phyloP scores from a whole-genome alignment of 2,329 filamentous ascomycete genomes.

The Phialemoniopsis sp. region DNA sequence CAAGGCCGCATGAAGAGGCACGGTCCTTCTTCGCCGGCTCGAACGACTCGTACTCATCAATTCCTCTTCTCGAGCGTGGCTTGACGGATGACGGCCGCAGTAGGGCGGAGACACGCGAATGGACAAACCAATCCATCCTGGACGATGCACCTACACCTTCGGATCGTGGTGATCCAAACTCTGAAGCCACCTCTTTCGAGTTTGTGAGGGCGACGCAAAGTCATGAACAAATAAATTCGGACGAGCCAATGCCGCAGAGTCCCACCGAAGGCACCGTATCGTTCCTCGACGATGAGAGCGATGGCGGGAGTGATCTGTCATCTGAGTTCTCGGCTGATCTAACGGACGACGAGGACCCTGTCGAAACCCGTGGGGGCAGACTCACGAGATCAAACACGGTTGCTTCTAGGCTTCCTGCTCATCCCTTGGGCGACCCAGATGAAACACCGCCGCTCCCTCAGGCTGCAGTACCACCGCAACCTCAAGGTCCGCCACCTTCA shows the following conservation, averaged over 20 bases:
- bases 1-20: slow-evolving; percentile 22
- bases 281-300: slow-evolving; percentile 42
- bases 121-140: slow-evolving; percentile 53
- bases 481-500: slow-evolving; percentile 27
- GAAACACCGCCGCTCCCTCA: slow-evolving; percentile 16
- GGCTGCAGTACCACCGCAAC: slow-evolving; percentile 19
- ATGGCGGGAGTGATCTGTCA: slow-evolving; percentile 54
- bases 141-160: slow-evolving; percentile 21
- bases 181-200: slow-evolving; percentile 45
- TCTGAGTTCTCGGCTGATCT: slow-evolving; percentile 57
- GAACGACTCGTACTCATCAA: slow-evolving; percentile 70
- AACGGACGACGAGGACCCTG: slow-evolving; percentile 24
- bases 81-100: slow-evolving; percentile 45
- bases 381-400: slow-evolving; percentile 21
- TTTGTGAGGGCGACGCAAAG: slow-evolving; percentile 50
- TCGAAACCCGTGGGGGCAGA: slow-evolving; percentile 13
- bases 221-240: slow-evolving; percentile 36
- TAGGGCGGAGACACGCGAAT: slow-evolving; percentile 36
- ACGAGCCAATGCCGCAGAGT: slow-evolving; percentile 21
- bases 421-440: slow-evolving; percentile 24
- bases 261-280: slow-evolving; percentile 27
- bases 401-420: slow-evolving; percentile 27
- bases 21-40: slow-evolving; percentile 57
- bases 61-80: slow-evolving; percentile 70
- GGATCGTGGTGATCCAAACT: slow-evolving; percentile 12